These are phyloP conservation scores for Mucor velutinosus DNA, from an alignment of 371 early-diverging fungal species.

Conservation along the genomic window DNA sequence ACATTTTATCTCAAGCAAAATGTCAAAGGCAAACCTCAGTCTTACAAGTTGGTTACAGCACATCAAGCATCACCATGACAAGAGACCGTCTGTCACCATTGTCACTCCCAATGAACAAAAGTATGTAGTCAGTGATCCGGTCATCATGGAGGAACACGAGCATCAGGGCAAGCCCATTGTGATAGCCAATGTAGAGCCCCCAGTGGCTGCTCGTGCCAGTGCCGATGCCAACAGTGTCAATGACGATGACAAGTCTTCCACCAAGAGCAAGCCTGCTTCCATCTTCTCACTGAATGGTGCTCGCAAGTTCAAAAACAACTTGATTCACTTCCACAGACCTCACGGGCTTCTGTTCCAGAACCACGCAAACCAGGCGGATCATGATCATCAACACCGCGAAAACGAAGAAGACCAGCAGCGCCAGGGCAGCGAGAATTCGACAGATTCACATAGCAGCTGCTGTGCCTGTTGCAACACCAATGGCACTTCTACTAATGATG, in stretches of 20 bases:
- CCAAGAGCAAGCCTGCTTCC: neutral
- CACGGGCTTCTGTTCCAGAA: slow-evolving; percentile 4
- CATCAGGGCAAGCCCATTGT: neutral
- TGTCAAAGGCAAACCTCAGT: neutral
- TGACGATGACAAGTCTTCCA: neutral
- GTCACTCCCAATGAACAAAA: neutral
- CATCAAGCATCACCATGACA: slow-evolving; percentile 7
- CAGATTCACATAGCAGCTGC: neutral
- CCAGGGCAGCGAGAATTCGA: neutral
- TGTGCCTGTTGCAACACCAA: neutral
- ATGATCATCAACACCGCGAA: neutral
- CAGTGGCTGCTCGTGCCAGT: neutral
- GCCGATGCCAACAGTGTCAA: neutral
- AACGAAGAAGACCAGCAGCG: neutral
- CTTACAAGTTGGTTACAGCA: slow-evolving; percentile 10
- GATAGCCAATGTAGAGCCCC: neutral
- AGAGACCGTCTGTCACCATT: neutral
- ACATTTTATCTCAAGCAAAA: too few species aligned
- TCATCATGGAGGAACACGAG: neutral
- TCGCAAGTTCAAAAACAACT: neutral
- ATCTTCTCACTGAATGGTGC: neutral
- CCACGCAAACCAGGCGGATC: neutral
- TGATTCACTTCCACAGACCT: slow-evolving; percentile 5
- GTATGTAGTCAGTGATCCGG: neutral
- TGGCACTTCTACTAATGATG: neutral